Evolutionary conservation across 2,329 filamentous ascomycete genomes (phyloP).

Genomic region (Bipolaris bicolor): DNA sequence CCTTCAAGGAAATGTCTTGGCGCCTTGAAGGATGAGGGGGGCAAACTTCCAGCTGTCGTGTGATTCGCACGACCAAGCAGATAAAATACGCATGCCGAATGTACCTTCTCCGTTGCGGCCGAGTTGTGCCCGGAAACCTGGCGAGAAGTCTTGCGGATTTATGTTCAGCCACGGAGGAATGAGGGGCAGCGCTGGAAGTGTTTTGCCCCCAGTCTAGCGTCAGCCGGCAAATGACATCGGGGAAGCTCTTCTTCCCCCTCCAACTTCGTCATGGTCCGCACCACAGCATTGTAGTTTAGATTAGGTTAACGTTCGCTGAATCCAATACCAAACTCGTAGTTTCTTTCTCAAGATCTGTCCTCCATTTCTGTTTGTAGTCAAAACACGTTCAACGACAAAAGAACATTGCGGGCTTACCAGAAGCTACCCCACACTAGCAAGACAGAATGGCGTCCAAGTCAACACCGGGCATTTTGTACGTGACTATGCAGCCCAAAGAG

Average conservation of each 20-base stretch:
- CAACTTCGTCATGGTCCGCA: slow-evolving; percentile 14
- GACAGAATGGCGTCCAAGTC: slow-evolving; percentile 51
- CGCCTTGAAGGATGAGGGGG: too few species aligned
- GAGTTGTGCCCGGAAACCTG: neutral
- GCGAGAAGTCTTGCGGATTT: slow-evolving; percentile 5
- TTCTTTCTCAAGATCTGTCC: neutral
- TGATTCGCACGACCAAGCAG: neutral
- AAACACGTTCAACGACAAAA: neutral
- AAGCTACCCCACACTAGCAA: slow-evolving; percentile 4
- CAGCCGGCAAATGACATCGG: slow-evolving; percentile 46
- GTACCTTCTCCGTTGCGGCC: neutral
- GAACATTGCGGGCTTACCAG: neutral
- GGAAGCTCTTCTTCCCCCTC: slow-evolving; percentile 19
- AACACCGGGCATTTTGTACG: slow-evolving; percentile 74
- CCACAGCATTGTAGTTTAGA: slow-evolving; percentile 2
- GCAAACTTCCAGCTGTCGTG: neutral
- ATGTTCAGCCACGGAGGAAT: slow-evolving; percentile 35
- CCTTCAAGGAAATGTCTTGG: too few species aligned
- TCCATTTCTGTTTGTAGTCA: neutral
- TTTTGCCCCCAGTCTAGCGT: slow-evolving; percentile 15
- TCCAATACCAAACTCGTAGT: neutral
- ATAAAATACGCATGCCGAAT: neutral
- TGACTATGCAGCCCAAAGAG: slow-evolving; percentile 81
- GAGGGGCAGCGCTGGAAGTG: slow-evolving; percentile 26
- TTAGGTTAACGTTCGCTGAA: slow-evolving; percentile 1